Evolutionary conservation across 129 eudicot species (phyloP).

Genomic region (Kitagawia praeruptora): DNA sequence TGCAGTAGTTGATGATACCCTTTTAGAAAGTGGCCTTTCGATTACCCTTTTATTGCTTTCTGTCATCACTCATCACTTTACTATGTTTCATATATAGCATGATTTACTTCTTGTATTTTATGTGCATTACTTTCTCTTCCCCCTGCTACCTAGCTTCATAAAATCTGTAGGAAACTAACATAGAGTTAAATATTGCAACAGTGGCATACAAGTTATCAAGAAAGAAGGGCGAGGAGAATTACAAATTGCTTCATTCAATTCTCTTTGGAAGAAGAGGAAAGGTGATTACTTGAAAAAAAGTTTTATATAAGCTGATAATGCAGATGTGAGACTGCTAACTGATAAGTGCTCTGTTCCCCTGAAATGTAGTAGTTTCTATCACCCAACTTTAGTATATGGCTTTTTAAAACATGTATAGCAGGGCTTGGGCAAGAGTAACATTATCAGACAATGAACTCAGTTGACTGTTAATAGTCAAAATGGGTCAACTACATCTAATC

Average conservation of each 20-base stretch:
- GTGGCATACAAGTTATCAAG: constrained; percentile 82
- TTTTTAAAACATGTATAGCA: not conserved
- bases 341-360: not conserved
- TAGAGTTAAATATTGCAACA: constrained; percentile 30
- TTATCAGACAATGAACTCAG: not conserved
- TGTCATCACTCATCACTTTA: not conserved
- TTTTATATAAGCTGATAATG: not conserved
- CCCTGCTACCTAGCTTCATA: not conserved
- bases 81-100: not conserved
- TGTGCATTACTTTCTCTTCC: not conserved
- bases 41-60: not conserved
- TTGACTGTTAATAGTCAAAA: not conserved
- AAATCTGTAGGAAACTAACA: not conserved
- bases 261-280: constrained; percentile 93
- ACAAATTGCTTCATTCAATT: constrained; percentile 68
- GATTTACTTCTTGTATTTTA: not conserved
- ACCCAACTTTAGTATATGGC: not conserved
- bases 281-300: constrained; percentile 39
- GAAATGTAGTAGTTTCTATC: not conserved
- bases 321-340: not conserved
- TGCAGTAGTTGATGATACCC: not conserved
- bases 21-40: not conserved
- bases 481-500: not conserved
- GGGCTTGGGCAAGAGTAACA: not conserved
- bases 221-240: constrained; percentile 77